Percentiles rank a stretch among this genome's conserved stretches.
Conservation (phyloP, 768 basidiomycete species). For the Crucibulum laeve region DNA sequence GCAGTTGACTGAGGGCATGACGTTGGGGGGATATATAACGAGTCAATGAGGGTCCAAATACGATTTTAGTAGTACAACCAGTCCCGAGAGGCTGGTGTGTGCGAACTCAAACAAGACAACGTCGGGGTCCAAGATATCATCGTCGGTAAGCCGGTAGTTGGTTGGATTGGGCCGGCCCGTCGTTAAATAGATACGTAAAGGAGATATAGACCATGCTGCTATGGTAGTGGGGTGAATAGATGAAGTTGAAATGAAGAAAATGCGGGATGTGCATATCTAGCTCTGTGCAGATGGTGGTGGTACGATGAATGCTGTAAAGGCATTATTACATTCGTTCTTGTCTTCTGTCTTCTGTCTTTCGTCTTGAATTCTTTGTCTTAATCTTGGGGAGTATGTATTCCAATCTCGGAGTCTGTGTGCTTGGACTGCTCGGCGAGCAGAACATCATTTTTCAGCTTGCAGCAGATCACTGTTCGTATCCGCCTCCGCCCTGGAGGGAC, state of each 20-base stretch:
- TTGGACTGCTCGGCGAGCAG: no score
- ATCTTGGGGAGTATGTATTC: neutral
- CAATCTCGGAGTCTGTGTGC: no score
- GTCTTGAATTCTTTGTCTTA: neutral
- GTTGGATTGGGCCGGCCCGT: neutral
- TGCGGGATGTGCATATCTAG: neutral
- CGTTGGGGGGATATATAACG: no score
- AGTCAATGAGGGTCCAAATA: neutral
- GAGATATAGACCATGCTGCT: no score
- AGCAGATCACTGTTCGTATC: slow-evolving; percentile 21
- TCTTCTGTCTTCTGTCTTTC: neutral
- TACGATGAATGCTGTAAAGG: neutral
- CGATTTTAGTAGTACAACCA: neutral
- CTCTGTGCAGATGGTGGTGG: no score
- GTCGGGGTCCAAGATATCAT: neutral
- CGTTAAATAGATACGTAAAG: no score
- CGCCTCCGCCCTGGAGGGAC: slow-evolving; percentile 47
- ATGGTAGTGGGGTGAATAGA: neutral
- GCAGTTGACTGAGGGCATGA: no score
- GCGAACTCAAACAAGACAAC: neutral
- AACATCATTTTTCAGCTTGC: neutral
- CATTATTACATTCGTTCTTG: neutral
- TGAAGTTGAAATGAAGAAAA: neutral
- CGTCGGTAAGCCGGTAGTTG: no score
- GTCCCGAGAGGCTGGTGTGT: neutral